Percentiles rank a stretch among this genome's conserved stretches.
These are phyloP conservation scores for Aureobasidium pullulans DNA, from an alignment of 2,329 filamentous ascomycete genomes.

Conservation along the genomic window DNA sequence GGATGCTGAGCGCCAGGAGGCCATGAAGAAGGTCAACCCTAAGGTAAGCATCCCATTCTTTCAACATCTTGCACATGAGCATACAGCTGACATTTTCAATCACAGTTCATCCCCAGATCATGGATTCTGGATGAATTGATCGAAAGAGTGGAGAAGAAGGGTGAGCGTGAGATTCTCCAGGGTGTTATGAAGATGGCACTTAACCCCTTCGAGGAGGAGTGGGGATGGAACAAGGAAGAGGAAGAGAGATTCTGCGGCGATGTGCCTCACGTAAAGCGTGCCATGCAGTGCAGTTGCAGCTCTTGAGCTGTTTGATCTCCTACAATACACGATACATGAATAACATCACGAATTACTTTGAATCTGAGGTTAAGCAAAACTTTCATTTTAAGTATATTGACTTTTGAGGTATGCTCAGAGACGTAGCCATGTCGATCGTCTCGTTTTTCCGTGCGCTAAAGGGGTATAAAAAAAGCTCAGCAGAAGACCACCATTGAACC, in stretches of 20 bases:
- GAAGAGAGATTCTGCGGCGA: constrained; percentile 80
- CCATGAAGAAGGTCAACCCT: constrained; percentile 84
- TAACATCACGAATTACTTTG: background rate
- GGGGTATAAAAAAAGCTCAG: constrained; percentile 10
- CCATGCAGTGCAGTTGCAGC: constrained; percentile 92
- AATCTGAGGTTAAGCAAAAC: background rate
- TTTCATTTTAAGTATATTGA: background rate
- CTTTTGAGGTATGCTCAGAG: background rate
- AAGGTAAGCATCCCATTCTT: constrained; percentile 42
- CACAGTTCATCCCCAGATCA: constrained; percentile 69
- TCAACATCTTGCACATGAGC: background rate
- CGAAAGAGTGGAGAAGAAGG: constrained; percentile 73
- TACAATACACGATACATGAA: background rate
- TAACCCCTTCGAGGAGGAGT: constrained; percentile 74
- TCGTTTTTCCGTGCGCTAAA: constrained; percentile 1
- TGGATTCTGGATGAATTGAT: constrained; percentile 96
- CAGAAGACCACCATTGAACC: background rate
- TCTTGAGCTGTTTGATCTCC: constrained; percentile 40
- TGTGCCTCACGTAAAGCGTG: constrained; percentile 68
- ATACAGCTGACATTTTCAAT: background rate
- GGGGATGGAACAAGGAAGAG: constrained; percentile 61
- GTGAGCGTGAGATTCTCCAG: constrained; percentile 70
- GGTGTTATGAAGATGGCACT: constrained; percentile 76
- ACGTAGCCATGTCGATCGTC: background rate
- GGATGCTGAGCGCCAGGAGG: constrained; percentile 50